Evolutionary conservation across 352 stramenopile genomes (phyloP).

Genomic region (Phytophthora fragariaefolia): DNA sequence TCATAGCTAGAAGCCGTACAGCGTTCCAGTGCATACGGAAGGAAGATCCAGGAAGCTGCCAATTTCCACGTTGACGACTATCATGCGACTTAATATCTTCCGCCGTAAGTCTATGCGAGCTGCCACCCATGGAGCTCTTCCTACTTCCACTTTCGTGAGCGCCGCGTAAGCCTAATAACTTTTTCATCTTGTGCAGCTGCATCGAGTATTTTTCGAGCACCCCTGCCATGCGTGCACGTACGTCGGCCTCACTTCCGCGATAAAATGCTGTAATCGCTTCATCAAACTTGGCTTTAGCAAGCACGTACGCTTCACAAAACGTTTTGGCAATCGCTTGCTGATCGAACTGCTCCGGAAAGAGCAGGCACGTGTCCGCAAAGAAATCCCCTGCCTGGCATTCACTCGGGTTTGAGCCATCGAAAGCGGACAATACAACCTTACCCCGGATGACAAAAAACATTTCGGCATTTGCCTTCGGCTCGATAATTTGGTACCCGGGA

Average conservation of each 20-base stretch:
- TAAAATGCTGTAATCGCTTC: constrained; percentile 64
- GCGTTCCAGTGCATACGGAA: constrained; percentile 62
- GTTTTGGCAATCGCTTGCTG: constrained; percentile 76
- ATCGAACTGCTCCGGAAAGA: constrained; percentile 61
- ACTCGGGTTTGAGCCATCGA: constrained; percentile 51
- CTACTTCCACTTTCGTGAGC: constrained; percentile 7
- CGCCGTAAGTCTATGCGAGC: constrained; percentile 5
- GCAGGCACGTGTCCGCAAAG: constrained; percentile 65
- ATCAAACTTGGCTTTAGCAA: constrained; percentile 73
- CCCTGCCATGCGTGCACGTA: constrained; percentile 45
- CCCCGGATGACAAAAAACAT: constrained; percentile 80
- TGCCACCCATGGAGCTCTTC: constrained; percentile 28
- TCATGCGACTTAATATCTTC: background rate
- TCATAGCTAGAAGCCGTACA: constrained; percentile 41
- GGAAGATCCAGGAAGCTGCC: constrained; percentile 52
- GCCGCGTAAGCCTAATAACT: constrained; percentile 63
- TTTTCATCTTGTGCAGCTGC: constrained; percentile 78
- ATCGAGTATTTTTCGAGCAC: constrained; percentile 63
- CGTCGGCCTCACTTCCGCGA: constrained; percentile 35
- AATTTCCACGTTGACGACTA: constrained; percentile 11
- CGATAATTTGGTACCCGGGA: constrained; percentile 63
- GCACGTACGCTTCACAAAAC: constrained; percentile 81
- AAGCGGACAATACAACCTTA: constrained; percentile 50
- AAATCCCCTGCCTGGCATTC: constrained; percentile 64
- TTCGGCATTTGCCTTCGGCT: constrained; percentile 72